Conservation (phyloP, 192 early-diverging fungal species). For the Kickxella alabastrina region DNA sequence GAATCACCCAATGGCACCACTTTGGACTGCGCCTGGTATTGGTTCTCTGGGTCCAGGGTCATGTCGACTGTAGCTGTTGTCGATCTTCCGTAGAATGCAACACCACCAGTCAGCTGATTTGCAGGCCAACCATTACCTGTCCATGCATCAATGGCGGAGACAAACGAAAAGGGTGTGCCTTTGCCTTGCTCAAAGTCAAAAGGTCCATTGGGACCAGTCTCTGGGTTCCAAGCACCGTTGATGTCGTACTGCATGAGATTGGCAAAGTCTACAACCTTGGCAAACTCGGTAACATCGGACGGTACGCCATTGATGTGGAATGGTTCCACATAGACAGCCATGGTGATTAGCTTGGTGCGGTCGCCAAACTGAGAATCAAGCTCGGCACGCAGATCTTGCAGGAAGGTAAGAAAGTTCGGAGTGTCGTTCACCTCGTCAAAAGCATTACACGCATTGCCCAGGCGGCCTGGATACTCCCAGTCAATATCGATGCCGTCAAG, state of each 20-base stretch:
- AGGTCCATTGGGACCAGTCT: conserved; percentile 61
- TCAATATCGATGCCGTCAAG: conserved; percentile 72
- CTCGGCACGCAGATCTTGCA: conserved; percentile 55
- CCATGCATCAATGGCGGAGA: conserved; percentile 56
- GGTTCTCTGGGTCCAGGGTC: conserved; percentile 14
- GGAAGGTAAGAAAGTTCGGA: conserved; percentile 58
- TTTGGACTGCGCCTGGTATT: conserved; percentile 22
- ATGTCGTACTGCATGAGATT: conserved; percentile 68
- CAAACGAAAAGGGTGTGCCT: conserved; percentile 42
- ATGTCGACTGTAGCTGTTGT: conserved; percentile 38
- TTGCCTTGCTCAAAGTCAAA: conserved; percentile 34
- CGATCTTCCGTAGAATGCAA: conserved; percentile 61
- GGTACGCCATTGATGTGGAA: conserved; percentile 49
- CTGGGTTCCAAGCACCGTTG: conserved; percentile 53
- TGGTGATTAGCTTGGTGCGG: conserved; percentile 55
- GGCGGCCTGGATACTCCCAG: conserved; percentile 61
- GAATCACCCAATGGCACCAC: conserved; percentile 50
- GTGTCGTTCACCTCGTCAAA: conserved; percentile 56
- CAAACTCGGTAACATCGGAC: conserved; percentile 58
- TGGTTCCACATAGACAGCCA: conserved; percentile 58
- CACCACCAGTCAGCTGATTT: conserved; percentile 56
- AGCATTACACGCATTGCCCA: conserved; percentile 24
- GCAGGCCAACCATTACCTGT: conserved; percentile 56
- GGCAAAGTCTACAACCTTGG: conserved; percentile 57
- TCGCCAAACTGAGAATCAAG: conserved; percentile 44